Evolutionary conservation across 208 protist genomes (phyloP), one percentile per base, ranked within the genome.

Genomic region (Leishmania braziliensis): DNA sequence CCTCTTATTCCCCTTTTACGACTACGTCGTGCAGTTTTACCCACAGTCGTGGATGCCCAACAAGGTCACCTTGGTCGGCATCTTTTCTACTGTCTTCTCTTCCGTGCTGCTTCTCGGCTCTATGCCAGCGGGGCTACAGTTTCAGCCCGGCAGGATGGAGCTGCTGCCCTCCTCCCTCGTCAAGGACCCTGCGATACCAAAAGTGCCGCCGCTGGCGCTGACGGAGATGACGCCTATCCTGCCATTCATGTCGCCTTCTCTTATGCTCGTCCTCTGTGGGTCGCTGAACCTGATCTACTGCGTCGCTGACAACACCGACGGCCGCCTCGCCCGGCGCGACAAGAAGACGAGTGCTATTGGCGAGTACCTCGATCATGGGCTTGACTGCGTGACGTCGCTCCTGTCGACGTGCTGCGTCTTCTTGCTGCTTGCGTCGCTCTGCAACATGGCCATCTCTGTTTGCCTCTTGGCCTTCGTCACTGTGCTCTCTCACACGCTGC

Each of bases 361-460:
- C 43, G 95, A 98, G 85, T 98, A 98, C 86, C 91, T 98, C 39
- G 95, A 98, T 77, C 95, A 98, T 76, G 94, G 95, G 3, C 92
- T 97, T 18, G 95, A 98, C 88, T 98, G 95, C 73, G 93, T 97
- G 50, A 97, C 94, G 29, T 98, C 95, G 39, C 89, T 98, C 39
- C 83, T 98, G 50, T 97, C 93, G 48, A 83, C 90, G 20, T 86
- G 77, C 75, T 85, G 93, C 74, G 82, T 80, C 51, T 93, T 95
- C 74, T 87, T 93, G 5, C 73, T 96, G 83, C 87, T 93, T 43
- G 80, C 86, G 51, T 93, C 90, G 10, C 87, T 95, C 50, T 85
- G 81, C 29, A 96, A 95, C 86, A 93, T 95, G 81, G 75, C 83
- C 68, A 86, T 94, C 71, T 88, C 91, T 6, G 82, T 97, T 43